Evolutionary conservation across 495 filamentous ascomycete genomes (phyloP).

Genomic region (Tricharina praecox): DNA sequence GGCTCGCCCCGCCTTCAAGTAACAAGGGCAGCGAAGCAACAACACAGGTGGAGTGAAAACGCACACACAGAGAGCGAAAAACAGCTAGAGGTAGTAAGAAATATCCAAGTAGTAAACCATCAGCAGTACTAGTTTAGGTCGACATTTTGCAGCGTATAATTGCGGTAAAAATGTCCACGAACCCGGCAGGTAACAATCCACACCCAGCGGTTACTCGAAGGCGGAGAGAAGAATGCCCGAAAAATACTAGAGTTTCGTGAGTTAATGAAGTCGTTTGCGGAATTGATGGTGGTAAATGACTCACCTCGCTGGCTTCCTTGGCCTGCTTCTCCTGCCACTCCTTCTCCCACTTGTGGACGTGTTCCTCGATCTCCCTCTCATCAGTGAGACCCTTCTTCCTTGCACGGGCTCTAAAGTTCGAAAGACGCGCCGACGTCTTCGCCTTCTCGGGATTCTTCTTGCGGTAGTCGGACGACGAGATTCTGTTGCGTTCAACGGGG

Average conservation of each 20-base stretch:
- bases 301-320: constrained; percentile 25
- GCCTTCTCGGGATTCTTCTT: constrained; percentile 25
- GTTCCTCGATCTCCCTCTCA: constrained; percentile 22
- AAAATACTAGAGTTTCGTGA: constrained; percentile 25
- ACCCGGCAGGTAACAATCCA: too few relatives aligned
- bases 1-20: too few relatives aligned
- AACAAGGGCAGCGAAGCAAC: too few relatives aligned
- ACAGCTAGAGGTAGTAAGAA: too few relatives aligned
- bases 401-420: constrained; percentile 23
- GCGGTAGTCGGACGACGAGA: constrained; percentile 24
- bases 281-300: neutral
- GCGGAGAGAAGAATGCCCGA: constrained; percentile 24
- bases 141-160: too few relatives aligned
- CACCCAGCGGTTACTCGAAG: constrained; percentile 25
- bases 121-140: too few relatives aligned
- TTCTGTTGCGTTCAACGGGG: constrained; percentile 23
- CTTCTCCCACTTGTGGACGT: constrained; percentile 22
- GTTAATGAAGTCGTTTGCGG: neutral
- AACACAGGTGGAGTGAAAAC: too few relatives aligned
- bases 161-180: too few relatives aligned
- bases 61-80: too few relatives aligned
- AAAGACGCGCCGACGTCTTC: constrained; percentile 24
- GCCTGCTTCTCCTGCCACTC: constrained; percentile 27
- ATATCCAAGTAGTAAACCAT: too few relatives aligned
- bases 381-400: constrained; percentile 23